Evolutionary conservation across 768 basidiomycete species (phyloP).

Genomic region (Serendipita indica): DNA sequence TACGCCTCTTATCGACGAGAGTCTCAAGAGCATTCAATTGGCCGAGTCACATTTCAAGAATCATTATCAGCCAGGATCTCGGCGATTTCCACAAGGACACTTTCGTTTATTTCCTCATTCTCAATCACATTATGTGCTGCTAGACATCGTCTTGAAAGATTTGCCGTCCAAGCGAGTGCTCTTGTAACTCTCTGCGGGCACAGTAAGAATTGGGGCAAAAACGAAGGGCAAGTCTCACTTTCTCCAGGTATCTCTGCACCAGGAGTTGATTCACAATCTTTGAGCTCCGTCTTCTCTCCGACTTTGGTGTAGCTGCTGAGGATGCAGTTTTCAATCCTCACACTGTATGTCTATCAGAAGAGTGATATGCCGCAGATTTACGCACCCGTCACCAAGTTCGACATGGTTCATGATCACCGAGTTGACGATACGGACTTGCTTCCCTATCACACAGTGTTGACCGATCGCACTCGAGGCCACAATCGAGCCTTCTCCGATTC

Average conservation of each 20-base stretch:
- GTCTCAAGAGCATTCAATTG: constrained; percentile 1
- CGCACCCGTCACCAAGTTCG: constrained; percentile 72
- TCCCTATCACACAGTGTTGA: constrained; percentile 71
- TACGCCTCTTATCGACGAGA: neutral
- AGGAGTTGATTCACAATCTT: constrained; percentile 5
- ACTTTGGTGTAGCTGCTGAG: constrained; percentile 61
- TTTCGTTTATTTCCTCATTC: no score
- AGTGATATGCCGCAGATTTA: neutral
- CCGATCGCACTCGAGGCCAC: constrained; percentile 73
- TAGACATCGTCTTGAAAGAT: no score
- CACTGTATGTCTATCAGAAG: constrained; percentile 29
- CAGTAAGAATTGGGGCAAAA: neutral
- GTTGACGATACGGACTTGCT: constrained; percentile 66
- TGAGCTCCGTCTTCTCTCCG: constrained; percentile 51
- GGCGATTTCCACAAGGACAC: no score
- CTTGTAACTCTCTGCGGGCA: no score
- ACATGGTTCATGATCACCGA: constrained; percentile 85
- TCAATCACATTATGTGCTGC: no score
- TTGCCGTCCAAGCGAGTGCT: no score
- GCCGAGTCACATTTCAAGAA: neutral
- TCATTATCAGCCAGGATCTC: no score
- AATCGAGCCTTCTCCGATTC: constrained; percentile 60
- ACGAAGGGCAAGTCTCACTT: neutral
- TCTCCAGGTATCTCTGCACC: constrained; percentile 1
- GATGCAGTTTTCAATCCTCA: constrained; percentile 62